Base-by-base conservation (phyloP, 768 basidiomycete genomes). In the Termitomyces heimii region DNA sequence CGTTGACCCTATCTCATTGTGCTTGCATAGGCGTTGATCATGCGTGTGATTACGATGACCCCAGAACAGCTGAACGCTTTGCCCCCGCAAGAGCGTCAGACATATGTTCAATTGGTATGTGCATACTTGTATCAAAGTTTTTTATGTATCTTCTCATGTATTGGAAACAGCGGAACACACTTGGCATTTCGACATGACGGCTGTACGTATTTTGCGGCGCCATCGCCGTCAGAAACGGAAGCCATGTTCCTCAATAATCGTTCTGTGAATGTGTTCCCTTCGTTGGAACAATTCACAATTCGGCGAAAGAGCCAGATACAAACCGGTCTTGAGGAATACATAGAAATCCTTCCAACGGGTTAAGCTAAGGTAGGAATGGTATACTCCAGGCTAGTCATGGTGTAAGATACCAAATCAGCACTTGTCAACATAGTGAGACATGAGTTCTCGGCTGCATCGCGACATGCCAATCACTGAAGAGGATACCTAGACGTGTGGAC, bases 91-190 rank as follows among this genome's bases (percentile, higher is more conserved):
- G 92, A 95, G 64, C 78, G 89, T 28, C 79, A 83, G 12, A 89
- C 83, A 34, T 86, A 94, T 62, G 81, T 93, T 63, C 90, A 94
- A 72, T 75, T 97, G 66, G 93, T 94, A 40, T 63, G 89, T 80
- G 26, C 43, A 42, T 50, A 46, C 37, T 24, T 53, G 9, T 53
- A 53, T 58, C 18, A 8, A 44, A 45, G 22, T 47, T 52, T 29
- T 51, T 18, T 3, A 10, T 22, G 6, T 20, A 26, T 53, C 28
- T 31, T 49, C 34, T 58, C 34, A 26, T 10, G 51, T 51, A 50
- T 26, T 16, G 54, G 49, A 54, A 45, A 24, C 59, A 78, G 77
- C 67, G 77, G 44, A 67, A 73, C 31, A 75, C 76, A 8, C 67
- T 77, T 22, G 76, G 75, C 34, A 66, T 76, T n/a, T 61, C 73